Base-by-base conservation (phyloP, 1,284 basidiomycete species). In the Neotropicomus parvogracilis region DNA sequence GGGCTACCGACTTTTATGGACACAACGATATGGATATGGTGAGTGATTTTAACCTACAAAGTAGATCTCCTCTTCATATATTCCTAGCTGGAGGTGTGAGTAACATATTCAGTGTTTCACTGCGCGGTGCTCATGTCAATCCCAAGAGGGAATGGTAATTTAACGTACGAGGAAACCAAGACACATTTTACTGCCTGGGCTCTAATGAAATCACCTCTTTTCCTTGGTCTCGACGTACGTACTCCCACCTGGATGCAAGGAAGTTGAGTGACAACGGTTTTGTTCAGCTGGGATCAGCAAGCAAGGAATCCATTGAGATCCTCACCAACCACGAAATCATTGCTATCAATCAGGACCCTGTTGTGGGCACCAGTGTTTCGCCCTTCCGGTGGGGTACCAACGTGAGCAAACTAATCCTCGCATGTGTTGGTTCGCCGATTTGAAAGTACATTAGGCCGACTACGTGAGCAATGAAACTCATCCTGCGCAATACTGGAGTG, bases 341-440 rank as follows among this genome's bases (percentile, higher is more conserved):
- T 26, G 83, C 78, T 11, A 83, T 85, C 55, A 83, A 83, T 59
- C 83, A 85, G 62, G 83, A 85, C 58, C 72, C 78, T 0, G 78
- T 80, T 0, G 71, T 79, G 35, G 83, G 82, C 3, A 78, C 75
- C 10, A 74, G 75, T 27, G 71, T 84, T 46, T 73, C 78, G 24
- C 83, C 83, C 10, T 85, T 85, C 70, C 69, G 80, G 54, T 85
- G 83, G 83, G 83, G 83, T 7, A 59, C 77, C 44, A 80, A 80
- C 50, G 79, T 80, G 50, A 54, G 75, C 53, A 12, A 47, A 37
- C 8, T 17, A 17, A 16, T 20, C 26, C 33, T 14, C 16, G 28
- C 14, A 27, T 17, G 27, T 19, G 2, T 16, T 19, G 13, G 3
- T 14, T n/a, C 14, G 12, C 19, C n/a, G 16, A 49, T 35, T 29